Conservation (phyloP, 345 rosid species). For the Camelina neglecta region DNA sequence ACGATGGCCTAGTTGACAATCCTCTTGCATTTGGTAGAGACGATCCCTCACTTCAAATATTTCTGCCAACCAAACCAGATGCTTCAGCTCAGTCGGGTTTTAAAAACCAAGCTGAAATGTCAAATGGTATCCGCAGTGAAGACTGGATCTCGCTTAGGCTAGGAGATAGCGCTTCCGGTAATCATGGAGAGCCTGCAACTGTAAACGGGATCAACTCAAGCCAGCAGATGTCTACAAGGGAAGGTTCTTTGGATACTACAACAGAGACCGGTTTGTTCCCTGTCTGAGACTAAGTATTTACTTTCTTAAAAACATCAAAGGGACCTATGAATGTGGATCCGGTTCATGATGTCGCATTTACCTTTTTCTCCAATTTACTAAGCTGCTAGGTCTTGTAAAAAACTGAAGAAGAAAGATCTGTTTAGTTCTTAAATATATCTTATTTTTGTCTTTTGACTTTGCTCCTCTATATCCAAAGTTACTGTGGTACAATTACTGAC, state of each 20-base stretch:
- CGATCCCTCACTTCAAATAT: constrained; percentile 92
- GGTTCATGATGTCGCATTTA: constrained; percentile 25
- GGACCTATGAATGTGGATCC: constrained; percentile 21
- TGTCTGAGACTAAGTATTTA: constrained; percentile 32
- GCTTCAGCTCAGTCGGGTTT: constrained; percentile 61
- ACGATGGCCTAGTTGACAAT: constrained; percentile 80
- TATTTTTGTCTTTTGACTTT: constrained; percentile 10
- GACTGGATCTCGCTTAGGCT: constrained; percentile 97
- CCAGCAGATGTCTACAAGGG: constrained; percentile 63
- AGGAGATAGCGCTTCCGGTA: constrained; percentile 68
- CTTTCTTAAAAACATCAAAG: constrained; percentile 5
- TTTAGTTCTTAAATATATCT: neutral
- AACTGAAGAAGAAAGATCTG: constrained; percentile 26
- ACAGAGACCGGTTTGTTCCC: constrained; percentile 80
- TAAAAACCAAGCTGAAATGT: constrained; percentile 68
- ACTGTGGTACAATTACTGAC: constrained; percentile 29
- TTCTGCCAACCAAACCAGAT: constrained; percentile 83
- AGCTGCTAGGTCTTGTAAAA: constrained; percentile 32
- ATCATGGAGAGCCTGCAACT: constrained; percentile 54
- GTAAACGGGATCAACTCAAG: constrained; percentile 60
- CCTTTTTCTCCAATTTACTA: constrained; percentile 10
- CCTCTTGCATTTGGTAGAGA: constrained; percentile 76
- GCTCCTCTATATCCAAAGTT: neutral
- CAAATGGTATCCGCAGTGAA: constrained; percentile 74
- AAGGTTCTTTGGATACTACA: constrained; percentile 54